These are phyloP conservation scores for Monascus purpureus DNA, from an alignment of 495 filamentous ascomycete genomes.

Conservation along the genomic window DNA sequence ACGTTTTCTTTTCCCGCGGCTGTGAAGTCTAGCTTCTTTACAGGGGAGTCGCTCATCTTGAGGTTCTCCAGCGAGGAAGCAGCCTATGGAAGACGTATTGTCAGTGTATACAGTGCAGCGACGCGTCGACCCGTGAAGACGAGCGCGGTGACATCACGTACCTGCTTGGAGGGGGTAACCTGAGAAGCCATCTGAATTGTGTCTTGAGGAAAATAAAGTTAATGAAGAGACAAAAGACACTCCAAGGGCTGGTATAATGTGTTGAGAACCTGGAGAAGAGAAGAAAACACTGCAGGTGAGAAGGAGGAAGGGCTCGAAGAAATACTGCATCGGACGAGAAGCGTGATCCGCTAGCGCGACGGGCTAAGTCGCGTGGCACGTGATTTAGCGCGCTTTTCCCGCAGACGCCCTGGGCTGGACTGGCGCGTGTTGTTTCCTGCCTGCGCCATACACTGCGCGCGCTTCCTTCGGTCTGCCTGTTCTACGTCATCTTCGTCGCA, in stretches of 20 bases:
- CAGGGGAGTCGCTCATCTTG: constrained; percentile 79
- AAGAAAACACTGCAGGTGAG: constrained; percentile 8
- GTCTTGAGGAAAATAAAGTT: constrained; percentile 5
- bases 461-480: too few relatives aligned
- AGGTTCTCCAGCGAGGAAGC: constrained; percentile 72
- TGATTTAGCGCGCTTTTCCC: constrained; percentile 18
- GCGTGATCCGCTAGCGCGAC: constrained; percentile 30
- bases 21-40: constrained; percentile 76
- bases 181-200: constrained; percentile 48
- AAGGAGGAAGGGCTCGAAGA: constrained; percentile 9
- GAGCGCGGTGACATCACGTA: constrained; percentile 34
- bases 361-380: constrained; percentile 32
- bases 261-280: constrained; percentile 12
- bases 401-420: too few relatives aligned
- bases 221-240: too few relatives aligned
- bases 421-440: not conserved
- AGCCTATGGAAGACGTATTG: constrained; percentile 38
- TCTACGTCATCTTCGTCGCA: too few relatives aligned
- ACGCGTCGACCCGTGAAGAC: constrained; percentile 26
- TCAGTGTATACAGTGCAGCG: constrained; percentile 11
- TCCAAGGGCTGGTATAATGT: too few relatives aligned
- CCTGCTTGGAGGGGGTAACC: constrained; percentile 80
- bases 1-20: constrained; percentile 72
- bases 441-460: too few relatives aligned
- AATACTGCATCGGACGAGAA: constrained; percentile 20